phyloP scores from a whole-genome alignment of 2,329 filamentous ascomycete genomes.

The Diaporthe citrichinensis region DNA sequence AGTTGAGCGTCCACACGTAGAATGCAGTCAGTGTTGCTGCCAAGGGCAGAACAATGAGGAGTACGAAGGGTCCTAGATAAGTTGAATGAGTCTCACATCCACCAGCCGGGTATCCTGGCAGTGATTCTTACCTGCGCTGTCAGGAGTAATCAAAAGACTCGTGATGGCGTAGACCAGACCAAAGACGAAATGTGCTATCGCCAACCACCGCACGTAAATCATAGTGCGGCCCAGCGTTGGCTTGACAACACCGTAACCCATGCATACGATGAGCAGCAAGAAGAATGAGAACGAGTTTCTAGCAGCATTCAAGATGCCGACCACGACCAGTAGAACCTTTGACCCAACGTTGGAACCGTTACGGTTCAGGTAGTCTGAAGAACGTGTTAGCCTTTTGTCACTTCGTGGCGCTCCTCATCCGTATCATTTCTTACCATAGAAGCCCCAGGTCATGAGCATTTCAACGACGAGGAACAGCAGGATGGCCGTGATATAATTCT shows the following conservation, averaged over 20 bases:
- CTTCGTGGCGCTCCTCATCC: neutral
- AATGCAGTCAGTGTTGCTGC: conserved; percentile 95
- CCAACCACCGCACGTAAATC: conserved; percentile 92
- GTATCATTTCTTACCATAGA: conserved; percentile 77
- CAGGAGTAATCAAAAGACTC: conserved; percentile 89
- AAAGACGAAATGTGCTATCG: conserved; percentile 93
- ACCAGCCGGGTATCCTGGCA: neutral
- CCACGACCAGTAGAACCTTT: conserved; percentile 89
- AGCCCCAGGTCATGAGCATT: conserved; percentile 99
- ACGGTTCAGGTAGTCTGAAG: conserved; percentile 87
- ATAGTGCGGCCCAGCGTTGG: conserved; percentile 92
- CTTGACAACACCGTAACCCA: conserved; percentile 99
- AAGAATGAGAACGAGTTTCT: conserved; percentile 99
- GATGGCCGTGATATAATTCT: conserved; percentile 99
- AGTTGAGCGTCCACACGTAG: conserved; percentile 99
- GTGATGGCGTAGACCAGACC: conserved; percentile 94
- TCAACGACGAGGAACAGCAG: conserved; percentile 94
- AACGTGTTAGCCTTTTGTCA: conserved; percentile 15
- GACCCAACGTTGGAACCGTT: conserved; percentile 87
- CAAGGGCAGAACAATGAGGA: conserved; percentile 93
- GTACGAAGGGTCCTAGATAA: conserved; percentile 80
- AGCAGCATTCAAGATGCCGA: conserved; percentile 93
- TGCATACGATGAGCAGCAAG: conserved; percentile 96
- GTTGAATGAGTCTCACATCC: conserved; percentile 7
- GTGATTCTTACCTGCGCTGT: conserved; percentile 75